Base-by-base conservation (phyloP, 2,329 filamentous ascomycete genomes). In the Fusarium pseudonygamai region DNA sequence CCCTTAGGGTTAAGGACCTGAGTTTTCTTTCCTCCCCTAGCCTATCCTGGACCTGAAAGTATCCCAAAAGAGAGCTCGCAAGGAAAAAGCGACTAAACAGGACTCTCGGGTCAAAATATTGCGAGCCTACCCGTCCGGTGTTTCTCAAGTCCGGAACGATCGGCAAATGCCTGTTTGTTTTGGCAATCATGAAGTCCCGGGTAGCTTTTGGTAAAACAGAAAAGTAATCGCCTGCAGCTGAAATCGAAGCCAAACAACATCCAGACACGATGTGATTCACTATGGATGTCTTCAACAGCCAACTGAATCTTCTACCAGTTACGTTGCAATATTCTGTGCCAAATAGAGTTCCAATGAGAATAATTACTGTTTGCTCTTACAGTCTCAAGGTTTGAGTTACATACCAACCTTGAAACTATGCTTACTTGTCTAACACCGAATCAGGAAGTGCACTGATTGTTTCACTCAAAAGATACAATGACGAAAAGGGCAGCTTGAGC, bases 321-420 rank as follows among this genome's bases (percentile, higher is more conserved):
- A 16, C 24, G 39, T n/a, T 34, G 16, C 39, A 26, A 50, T 22
- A 26, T 30, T 37, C 6, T 42, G 15, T 26, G 13, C n/a, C 37
- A 43, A 9, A 40, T 10, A 36, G 7, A 36, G 28, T 30, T 57
- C 26, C 20, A 49, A 60, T 22, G 14, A 56, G 22, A 16, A 2
- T 22, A 12, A 26, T 13, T 24, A 16, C 26, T 53, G 22, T 20
- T 30, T n/a, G 3, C 30, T 36, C 39, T 20, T 22, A 34, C n/a
- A 28, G 12, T 7, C 14, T 43, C 16, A 56, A 26, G 37, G 24
- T 39, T 22, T 32, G 26, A 8, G 24, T 40, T 47, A 34, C n/a
- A n/a, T n/a, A n/a, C 40, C 67, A 74, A 69, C 59, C 59, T 73
- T 72, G 64, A 74, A 69, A 58, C 63, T 67, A 72, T 74, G 71